Base-by-base conservation (phyloP, 768 basidiomycete species). In the Lactarius hengduanensis region DNA sequence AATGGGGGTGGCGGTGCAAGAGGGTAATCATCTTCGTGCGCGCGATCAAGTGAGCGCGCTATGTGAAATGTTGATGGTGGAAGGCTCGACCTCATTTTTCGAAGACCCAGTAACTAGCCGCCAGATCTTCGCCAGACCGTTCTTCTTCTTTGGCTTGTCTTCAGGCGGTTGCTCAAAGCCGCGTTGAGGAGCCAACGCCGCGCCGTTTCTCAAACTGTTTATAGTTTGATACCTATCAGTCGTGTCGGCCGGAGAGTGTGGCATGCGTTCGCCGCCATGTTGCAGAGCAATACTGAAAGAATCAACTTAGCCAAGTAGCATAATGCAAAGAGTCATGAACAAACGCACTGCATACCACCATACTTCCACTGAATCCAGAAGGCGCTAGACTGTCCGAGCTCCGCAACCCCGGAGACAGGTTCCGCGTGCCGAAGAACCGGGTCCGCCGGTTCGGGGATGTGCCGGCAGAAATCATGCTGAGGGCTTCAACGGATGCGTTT, bases 1-100 rank as follows among this genome's bases (percentile, higher is more conserved):
- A 98, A 74, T 5, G 94, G 90, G 5, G 96, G 96, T 3, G 96
- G 96, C 0, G 96, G 96, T 3, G 91, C 87, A 47, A 97, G 80
- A 4, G 92, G 94, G 10, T 81, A 76, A 70, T 91, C 86, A 71
- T 94, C 91, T 3, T 91, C 89, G 41, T 69, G 64, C 20, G 20
- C 20, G 47, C 75, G 80, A 67, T 81, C 83, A 30, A 77, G 63
- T 15, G 78, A 79, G 18, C 79, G 80, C 7, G 78, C 71, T n/a
- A 18, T 77, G 73, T 11, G 76, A 76, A 32, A 75, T 75, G 45
- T 76, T 72, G 47, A 71, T 74, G 8, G 64, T 34, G 15, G 70
- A 63, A 30, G 72, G 66, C 26, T 81, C 77, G 45, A 80, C 77
- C 69, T 84, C 84, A 20, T 78, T 75, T 34, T 59, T 71, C 28